Evolutionary conservation across 2,329 filamentous ascomycete species (phyloP), one percentile per base, ranked within the genome.

Genomic region (Microsporum canis): DNA sequence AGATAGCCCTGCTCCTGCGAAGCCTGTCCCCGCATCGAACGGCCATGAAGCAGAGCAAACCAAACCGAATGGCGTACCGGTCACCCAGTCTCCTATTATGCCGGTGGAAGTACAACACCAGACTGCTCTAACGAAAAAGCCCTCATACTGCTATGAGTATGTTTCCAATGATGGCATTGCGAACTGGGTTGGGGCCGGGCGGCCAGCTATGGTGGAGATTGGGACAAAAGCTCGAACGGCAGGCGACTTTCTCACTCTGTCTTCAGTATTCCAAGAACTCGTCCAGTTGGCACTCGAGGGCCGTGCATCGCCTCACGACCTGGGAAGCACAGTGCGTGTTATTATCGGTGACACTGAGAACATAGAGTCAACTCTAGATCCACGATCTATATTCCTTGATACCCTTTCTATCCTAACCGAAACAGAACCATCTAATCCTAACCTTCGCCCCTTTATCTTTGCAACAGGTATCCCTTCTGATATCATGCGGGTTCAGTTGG

Each of bases 261-360:
- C 86, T 34, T 82, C 82, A 12, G 77, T 96, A 27, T 90, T 91
- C 66, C 89, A 96, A 75, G 94, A 99, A 72, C 82, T 96, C 41
- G 82, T 94, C 39, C 85, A 87, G 63, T 85, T 89, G 38, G 85
- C 87, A 17, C 75, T 95, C 10, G 86, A 90, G 68, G 82, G 80
- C 47, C 82, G 85, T 57, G 74, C 96, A 53, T 79, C 82, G 43
- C 79, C 89, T 1, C 71, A 74, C 4, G 87, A 91, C 67, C 86
- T 88, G 56, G 92, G 91, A 31, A 77, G 75, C 23, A 82, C 85
- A 61, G 81, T 96, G 62, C 88, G 86, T 68, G 84, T 91, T 63
- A 88, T 96, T 31, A 76, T 95, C 36, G 82, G 81, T 17, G 77
- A 82, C 61, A 78, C 83, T 27, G n/a, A 56, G 63, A 73, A 76